Conservation (phyloP, 2,329 filamentous ascomycete species). For the Botrytis tulipae region DNA sequence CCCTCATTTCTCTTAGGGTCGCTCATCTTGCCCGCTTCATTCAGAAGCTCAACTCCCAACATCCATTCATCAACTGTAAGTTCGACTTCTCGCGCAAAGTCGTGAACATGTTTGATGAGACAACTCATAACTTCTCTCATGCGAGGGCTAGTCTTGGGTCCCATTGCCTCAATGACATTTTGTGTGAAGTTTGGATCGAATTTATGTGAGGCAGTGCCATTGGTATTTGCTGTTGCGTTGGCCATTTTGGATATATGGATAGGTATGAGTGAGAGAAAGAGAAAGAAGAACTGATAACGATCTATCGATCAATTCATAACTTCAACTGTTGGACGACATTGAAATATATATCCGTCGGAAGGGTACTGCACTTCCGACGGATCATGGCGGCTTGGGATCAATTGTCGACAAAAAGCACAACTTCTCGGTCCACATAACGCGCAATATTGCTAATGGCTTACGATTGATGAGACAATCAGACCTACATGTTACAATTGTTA, state of each 20-base stretch:
- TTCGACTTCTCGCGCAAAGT: constrained; percentile 58
- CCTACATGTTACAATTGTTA: background rate
- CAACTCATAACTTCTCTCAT: constrained; percentile 54
- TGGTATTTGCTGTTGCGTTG: background rate
- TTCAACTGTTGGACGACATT: background rate
- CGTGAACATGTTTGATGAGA: constrained; percentile 55
- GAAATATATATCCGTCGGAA: constrained; percentile 4
- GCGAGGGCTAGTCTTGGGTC: constrained; percentile 57
- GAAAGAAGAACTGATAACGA: background rate
- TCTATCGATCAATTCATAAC: background rate
- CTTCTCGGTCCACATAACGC: background rate
- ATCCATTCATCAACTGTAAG: constrained; percentile 60
- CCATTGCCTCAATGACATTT: constrained; percentile 59
- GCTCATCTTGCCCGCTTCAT: constrained; percentile 62
- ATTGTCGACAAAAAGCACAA: background rate
- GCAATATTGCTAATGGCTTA: background rate
- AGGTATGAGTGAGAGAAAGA: background rate
- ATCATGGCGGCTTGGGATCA: background rate
- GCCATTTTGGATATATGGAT: background rate
- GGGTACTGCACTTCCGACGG: constrained; percentile 9
- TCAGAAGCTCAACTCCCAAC: constrained; percentile 54
- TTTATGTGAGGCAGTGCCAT: constrained; percentile 5
- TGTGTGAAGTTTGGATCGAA: constrained; percentile 57
- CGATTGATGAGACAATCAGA: background rate
- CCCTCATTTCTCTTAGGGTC: constrained; percentile 61